Base-by-base conservation (phyloP, 768 basidiomycete genomes). In the Termitomyces sp. region DNA sequence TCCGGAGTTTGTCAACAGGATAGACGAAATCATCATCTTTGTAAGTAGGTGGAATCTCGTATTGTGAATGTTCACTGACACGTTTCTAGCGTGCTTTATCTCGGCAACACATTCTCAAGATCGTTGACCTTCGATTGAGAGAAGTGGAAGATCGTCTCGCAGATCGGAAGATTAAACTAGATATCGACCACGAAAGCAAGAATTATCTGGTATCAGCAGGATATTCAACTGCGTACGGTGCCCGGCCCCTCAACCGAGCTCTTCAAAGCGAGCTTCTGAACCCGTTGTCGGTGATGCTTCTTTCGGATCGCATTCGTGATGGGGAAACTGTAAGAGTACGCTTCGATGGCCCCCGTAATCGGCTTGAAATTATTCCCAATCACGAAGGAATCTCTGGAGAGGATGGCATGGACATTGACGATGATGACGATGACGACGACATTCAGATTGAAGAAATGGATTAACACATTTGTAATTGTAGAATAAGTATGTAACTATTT, bases 241-340 rank as follows among this genome's bases (percentile, higher is more conserved):
- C 95, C 57, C 86, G 96, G 44, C 97, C 96, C 1, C 81, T 98
- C 62, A 92, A 93, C 68, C 84, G 95, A 36, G 83, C 91, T 4
- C 95, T 99, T 64, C 95, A 97, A 73, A 87, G 82, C 65, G 93
- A 98, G 67, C 79, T 99, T 37, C 80, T 98, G 66, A 95, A 97
- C 70, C 96, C 95, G 13, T 76, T 98, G 39, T 92, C 93, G 16
- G 76, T 89, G 57, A 81, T 90, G 78, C 79, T 98, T 45, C 84
- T 98, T 50, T 88, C 92, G 42, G 91, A 90, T 64, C 82, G 86
- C 45, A 77, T 98, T 54, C 78, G 85, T 44, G 94, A 98, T 55
- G 87, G 87, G 15, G 96, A 98, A 73, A 81, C 70, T 0, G 89
- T 91, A 7, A 72, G 73, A 30, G 80, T 98, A 54, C 81, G 81